These are phyloP conservation scores for Pyrus bretschneideri DNA, from an alignment of 306 rosid species.

Conservation along the genomic window DNA sequence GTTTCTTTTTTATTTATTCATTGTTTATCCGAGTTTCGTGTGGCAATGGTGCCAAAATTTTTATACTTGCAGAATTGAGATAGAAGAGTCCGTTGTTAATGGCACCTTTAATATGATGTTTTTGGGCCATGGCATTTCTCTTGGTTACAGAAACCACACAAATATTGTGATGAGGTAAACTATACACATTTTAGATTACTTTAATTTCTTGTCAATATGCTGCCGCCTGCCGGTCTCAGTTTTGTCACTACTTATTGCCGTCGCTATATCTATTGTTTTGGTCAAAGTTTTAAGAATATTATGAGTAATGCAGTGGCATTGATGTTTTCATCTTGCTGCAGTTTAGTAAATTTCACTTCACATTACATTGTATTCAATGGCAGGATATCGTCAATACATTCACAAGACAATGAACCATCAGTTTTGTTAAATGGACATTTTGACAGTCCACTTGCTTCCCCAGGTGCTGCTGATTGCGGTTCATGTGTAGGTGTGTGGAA, in stretches of 20 bases:
- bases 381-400: conserved; percentile 69
- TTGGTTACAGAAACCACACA: conserved; percentile 80
- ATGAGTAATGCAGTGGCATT: conserved; percentile 1
- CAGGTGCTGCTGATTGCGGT: conserved; percentile 97
- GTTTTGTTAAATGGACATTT: conserved; percentile 86
- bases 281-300: neutral
- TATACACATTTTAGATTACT: neutral
- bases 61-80: conserved; percentile 64
- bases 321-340: conserved; percentile 3
- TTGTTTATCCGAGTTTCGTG: conserved; percentile 5
- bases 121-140: conserved; percentile 64
- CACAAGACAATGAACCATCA: conserved; percentile 67
- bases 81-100: conserved; percentile 74
- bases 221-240: neutral
- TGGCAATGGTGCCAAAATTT: conserved; percentile 1
- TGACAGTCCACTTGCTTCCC: conserved; percentile 94
- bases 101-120: conserved; percentile 90
- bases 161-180: conserved; percentile 76
- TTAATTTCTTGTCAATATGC: neutral
- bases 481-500: conserved; percentile 88
- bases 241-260: neutral
- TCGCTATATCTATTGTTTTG: neutral
- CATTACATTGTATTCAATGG: conserved; percentile 22
- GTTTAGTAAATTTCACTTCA: neutral
- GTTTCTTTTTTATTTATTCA: neutral